These are phyloP conservation scores for Phyllosticta capitalensis DNA, from an alignment of 2,329 filamentous ascomycete species.

Conservation along the genomic window DNA sequence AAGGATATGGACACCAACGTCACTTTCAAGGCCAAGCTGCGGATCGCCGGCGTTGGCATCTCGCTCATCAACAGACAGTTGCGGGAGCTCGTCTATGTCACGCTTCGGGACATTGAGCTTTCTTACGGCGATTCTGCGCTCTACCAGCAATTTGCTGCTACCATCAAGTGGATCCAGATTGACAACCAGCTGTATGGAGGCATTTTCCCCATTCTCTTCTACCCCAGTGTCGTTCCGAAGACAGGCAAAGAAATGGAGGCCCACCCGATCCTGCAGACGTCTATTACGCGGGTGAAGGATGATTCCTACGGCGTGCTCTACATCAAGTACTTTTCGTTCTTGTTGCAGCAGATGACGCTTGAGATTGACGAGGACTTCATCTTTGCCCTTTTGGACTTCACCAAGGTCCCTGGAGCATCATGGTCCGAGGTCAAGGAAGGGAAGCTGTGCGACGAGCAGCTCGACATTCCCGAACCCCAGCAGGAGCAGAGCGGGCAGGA, in stretches of 20 bases:
- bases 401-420: slow-evolving; percentile 80
- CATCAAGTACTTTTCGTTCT: slow-evolving; percentile 91
- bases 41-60: slow-evolving; percentile 80
- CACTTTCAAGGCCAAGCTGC: slow-evolving; percentile 81
- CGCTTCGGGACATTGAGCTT: slow-evolving; percentile 80
- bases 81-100: slow-evolving; percentile 87
- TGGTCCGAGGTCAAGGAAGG: slow-evolving; percentile 80
- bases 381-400: slow-evolving; percentile 88
- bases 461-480: slow-evolving; percentile 88
- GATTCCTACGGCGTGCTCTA: slow-evolving; percentile 97
- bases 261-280: slow-evolving; percentile 86
- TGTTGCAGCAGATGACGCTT: slow-evolving; percentile 95
- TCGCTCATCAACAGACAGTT: slow-evolving; percentile 89
- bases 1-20: slow-evolving; percentile 83
- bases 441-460: slow-evolving; percentile 75
- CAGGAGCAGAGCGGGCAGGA: slow-evolving; percentile 79
- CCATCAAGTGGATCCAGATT: slow-evolving; percentile 97
- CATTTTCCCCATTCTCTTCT: slow-evolving; percentile 94
- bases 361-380: slow-evolving; percentile 98
- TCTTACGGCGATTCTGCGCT: slow-evolving; percentile 88
- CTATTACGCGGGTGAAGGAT: slow-evolving; percentile 91
- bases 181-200: slow-evolving; percentile 98
- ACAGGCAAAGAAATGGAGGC: slow-evolving; percentile 92
- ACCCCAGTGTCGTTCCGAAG: slow-evolving; percentile 95
- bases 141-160: slow-evolving; percentile 82